phyloP scores from a whole-genome alignment of 148 eudicot genomes.

The Fagopyrum homotropicum region DNA sequence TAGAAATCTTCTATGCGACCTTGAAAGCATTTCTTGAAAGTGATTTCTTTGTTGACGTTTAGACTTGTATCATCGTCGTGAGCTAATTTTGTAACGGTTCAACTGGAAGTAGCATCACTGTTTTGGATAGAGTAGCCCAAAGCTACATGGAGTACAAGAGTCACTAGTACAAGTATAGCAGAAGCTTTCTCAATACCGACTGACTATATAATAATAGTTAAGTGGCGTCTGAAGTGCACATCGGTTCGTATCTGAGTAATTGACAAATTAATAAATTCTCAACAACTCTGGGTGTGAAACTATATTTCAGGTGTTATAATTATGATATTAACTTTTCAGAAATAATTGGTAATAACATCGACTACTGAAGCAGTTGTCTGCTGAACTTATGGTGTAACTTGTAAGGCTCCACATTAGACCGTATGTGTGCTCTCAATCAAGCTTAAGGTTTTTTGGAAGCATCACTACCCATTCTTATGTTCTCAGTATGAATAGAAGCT shows the following conservation, averaged over 20 bases:
- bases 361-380: background rate
- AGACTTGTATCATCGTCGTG: background rate
- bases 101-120: background rate
- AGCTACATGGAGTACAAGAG: background rate
- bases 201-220: background rate
- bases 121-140: background rate
- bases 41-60: background rate
- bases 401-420: background rate
- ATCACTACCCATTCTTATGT: background rate
- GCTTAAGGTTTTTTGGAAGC: background rate
- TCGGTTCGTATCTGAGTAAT: background rate
- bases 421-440: background rate
- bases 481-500: no score
- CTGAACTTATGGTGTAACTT: background rate
- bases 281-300: background rate
- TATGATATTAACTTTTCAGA: background rate
- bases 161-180: conserved; percentile 1
- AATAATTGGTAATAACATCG: background rate
- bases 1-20: background rate
- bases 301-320: background rate
- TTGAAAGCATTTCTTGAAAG: background rate
- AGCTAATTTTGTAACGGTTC: background rate
- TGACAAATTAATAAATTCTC: background rate
- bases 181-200: background rate
- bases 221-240: background rate